Conservation (phyloP, 495 filamentous ascomycete species). For the Trichoderma gamsii region DNA sequence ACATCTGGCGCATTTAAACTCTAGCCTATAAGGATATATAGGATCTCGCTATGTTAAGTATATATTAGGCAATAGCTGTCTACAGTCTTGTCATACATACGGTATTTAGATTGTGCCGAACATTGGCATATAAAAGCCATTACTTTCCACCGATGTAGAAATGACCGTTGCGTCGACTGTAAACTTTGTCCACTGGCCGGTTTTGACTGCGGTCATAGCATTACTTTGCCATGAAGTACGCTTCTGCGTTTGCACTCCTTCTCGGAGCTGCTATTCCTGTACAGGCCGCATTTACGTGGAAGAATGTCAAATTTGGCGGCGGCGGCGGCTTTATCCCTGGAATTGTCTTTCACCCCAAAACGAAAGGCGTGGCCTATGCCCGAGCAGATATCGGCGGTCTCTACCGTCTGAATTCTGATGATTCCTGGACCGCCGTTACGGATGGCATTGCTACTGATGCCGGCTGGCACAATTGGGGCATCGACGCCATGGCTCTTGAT, state of each 20-base stretch:
- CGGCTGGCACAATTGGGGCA: slow-evolving; percentile 53
- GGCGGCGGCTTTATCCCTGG: slow-evolving; percentile 58
- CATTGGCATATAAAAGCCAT: too few species aligned
- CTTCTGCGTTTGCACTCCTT: background rate
- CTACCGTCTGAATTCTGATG: slow-evolving; percentile 48
- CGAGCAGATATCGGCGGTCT: slow-evolving; percentile 59
- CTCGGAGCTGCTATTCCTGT: slow-evolving; percentile 17
- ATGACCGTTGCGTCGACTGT: background rate
- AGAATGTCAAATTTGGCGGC: slow-evolving; percentile 44
- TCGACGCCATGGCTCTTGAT: slow-evolving; percentile 54
- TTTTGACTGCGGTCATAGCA: background rate
- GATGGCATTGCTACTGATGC: slow-evolving; percentile 45
- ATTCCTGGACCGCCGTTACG: slow-evolving; percentile 53
- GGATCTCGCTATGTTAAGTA: background rate
- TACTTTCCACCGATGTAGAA: background rate
- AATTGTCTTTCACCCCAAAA: slow-evolving; percentile 53
- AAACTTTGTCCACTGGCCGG: background rate
- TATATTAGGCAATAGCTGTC: background rate
- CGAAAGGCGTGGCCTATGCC: slow-evolving; percentile 53
- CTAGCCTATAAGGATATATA: background rate
- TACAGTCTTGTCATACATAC: too few species aligned
- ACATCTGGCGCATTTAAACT: background rate
- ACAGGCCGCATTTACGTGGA: slow-evolving; percentile 37
- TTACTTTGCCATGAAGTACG: background rate
- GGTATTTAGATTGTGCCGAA: too few species aligned